These are phyloP conservation scores for Claviceps lovelessii DNA, from an alignment of 2,329 filamentous ascomycete genomes.

Conservation along the genomic window DNA sequence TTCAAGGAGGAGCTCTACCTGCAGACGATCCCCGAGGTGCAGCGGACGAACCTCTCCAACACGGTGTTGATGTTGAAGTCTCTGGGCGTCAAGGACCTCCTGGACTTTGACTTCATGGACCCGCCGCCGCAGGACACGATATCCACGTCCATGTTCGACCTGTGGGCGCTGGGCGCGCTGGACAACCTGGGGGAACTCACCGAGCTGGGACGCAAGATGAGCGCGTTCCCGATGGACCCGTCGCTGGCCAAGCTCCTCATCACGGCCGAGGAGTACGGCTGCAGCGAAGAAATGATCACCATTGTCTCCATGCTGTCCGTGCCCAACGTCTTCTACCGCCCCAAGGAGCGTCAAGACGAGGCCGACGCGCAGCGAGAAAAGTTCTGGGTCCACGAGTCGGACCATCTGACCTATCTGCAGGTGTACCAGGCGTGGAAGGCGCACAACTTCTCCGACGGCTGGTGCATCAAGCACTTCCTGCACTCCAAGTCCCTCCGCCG, in stretches of 20 bases:
- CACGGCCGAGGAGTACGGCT: slow-evolving; percentile 76
- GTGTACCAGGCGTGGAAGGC: slow-evolving; percentile 92
- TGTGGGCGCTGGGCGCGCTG: slow-evolving; percentile 88
- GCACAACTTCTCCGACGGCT: slow-evolving; percentile 78
- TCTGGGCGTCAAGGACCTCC: slow-evolving; percentile 78
- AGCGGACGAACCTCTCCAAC: slow-evolving; percentile 89
- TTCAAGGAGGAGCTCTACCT: slow-evolving; percentile 95
- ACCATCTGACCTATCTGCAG: slow-evolving; percentile 88
- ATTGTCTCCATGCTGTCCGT: slow-evolving; percentile 98
- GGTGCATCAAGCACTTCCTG: slow-evolving; percentile 87
- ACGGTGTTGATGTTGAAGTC: slow-evolving; percentile 91
- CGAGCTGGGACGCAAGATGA: slow-evolving; percentile 78
- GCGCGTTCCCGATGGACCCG: slow-evolving; percentile 95
- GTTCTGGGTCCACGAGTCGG: slow-evolving; percentile 95
- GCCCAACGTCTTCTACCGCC: slow-evolving; percentile 90
- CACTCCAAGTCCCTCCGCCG: slow-evolving; percentile 87
- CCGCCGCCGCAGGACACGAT: slow-evolving; percentile 96
- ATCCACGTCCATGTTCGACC: slow-evolving; percentile 88
- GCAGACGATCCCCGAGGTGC: slow-evolving; percentile 93
- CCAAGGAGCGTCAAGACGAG: slow-evolving; percentile 92
- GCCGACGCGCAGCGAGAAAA: slow-evolving; percentile 91
- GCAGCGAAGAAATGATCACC: slow-evolving; percentile 94
- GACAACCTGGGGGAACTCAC: slow-evolving; percentile 92
- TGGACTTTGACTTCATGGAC: slow-evolving; percentile 99
- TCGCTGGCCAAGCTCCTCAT: slow-evolving; percentile 90